Conservation (phyloP, 2,329 filamentous ascomycete species). For the Niveomyces coronatus region DNA sequence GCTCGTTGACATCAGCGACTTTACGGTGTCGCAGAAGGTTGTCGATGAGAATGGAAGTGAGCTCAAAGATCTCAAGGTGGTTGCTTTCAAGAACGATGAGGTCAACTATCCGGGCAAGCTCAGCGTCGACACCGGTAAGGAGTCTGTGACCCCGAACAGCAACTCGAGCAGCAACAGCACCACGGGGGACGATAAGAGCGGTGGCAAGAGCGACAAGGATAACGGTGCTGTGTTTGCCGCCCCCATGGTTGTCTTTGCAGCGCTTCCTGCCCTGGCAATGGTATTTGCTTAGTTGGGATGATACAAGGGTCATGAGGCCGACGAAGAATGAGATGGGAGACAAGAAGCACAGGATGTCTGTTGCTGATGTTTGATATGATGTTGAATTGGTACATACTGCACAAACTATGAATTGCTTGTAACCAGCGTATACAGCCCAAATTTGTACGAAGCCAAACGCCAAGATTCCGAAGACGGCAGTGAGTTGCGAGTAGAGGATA, state of each 20-base stretch:
- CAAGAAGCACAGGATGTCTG: neutral
- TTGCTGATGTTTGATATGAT: conserved; percentile 6
- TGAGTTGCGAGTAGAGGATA: neutral
- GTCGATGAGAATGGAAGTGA: conserved; percentile 29
- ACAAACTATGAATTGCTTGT: conserved; percentile 9
- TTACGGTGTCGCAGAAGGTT: conserved; percentile 42
- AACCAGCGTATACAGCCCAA: conserved; percentile 3
- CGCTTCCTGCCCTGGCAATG: conserved; percentile 24
- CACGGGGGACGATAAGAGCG: conserved; percentile 3
- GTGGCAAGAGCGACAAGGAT: conserved; percentile 15
- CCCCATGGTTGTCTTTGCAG: conserved; percentile 24
- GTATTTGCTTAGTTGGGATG: conserved; percentile 20
- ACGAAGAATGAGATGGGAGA: neutral
- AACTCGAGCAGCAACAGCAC: conserved; percentile 11
- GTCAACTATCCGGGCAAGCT: conserved; percentile 38
- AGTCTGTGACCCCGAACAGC: conserved; percentile 13
- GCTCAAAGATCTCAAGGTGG: conserved; percentile 37
- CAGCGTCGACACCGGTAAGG: conserved; percentile 23
- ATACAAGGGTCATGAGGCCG: neutral
- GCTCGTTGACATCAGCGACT: conserved; percentile 56
- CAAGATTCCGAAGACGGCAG: too few species aligned
- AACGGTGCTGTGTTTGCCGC: conserved; percentile 19
- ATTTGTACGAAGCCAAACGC: conserved; percentile 3
- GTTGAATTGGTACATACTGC: conserved; percentile 5
- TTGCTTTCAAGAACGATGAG: conserved; percentile 32